Evolutionary conservation across 2,329 filamentous ascomycete genomes (phyloP), one percentile per base, ranked within the genome.

Genomic region (Colletotrichum falcatum): DNA sequence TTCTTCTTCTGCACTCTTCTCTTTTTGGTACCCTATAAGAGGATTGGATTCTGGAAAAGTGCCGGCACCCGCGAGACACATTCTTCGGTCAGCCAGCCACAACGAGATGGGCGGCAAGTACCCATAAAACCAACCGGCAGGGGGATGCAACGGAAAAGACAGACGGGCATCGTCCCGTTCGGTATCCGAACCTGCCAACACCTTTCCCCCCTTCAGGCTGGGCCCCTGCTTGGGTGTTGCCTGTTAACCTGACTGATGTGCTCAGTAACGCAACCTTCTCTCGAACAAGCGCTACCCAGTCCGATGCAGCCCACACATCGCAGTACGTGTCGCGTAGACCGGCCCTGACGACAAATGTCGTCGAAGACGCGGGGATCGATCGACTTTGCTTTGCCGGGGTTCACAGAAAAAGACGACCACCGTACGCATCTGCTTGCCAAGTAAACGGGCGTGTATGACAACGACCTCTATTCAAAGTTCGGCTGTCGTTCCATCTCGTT

Each of bases 131-230:
- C 42, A 26, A 11, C 20, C 11, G 30, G 9, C n/a, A 48, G 20
- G 23, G 14, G 23, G 14, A 44, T 48, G 37, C 28, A 9, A 23
- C 48, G 23, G 26, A 16, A 16, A 28, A 42, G 23, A 37, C 49
- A 61, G 61, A 61, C 55, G 55, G 56, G 48, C 39, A n/a, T 61
- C 51, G 42, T 66, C 56, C 33, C 62, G 49, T 66, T 70, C 53
- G 63, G 61, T 51, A 56, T 58, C 35, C 59, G 4, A 33, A 61
- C 33, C 54, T 60, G 30, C 65, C 59, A 64, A 33, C 65, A 58
- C 35, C 53, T 54, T 66, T 55, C 56, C 59, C 59, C 33, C 42
- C 26, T 30, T 46, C 61, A 49, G 59, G 35, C 58, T 54, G 58
- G 44, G 30, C 58, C 51, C 51, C 51, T 44, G 18, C 33, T 56